These are phyloP conservation scores for Scutellaria barbata DNA, from an alignment of 257 asterid genomes.

Conservation along the genomic window DNA sequence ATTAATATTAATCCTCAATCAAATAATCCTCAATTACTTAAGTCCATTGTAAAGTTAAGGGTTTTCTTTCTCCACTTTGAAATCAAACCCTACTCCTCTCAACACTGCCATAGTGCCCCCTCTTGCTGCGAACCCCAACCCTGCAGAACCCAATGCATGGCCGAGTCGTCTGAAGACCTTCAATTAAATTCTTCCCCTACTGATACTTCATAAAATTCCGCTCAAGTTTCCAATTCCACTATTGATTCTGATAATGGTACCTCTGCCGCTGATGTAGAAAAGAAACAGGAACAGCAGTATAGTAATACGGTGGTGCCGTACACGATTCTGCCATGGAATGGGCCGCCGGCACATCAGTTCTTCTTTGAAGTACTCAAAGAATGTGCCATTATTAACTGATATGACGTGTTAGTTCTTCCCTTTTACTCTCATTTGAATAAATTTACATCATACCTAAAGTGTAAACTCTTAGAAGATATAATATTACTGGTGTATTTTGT, in stretches of 20 bases:
- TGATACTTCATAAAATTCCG: constrained; percentile 28
- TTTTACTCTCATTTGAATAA: neutral
- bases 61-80: too few relatives aligned
- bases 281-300: constrained; percentile 42
- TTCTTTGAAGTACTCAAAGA: constrained; percentile 82
- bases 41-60: too few relatives aligned
- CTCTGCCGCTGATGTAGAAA: constrained; percentile 37
- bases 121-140: constrained; percentile 44
- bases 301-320: constrained; percentile 62
- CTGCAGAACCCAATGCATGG: constrained; percentile 35
- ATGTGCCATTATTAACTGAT: constrained; percentile 72
- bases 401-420: constrained; percentile 59
- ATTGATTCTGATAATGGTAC: constrained; percentile 25
- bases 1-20: too few relatives aligned
- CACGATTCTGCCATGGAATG: constrained; percentile 82
- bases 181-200: constrained; percentile 36
- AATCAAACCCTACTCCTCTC: too few relatives aligned
- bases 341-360: constrained; percentile 66
- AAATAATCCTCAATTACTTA: too few relatives aligned
- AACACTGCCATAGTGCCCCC: constrained; percentile 63
- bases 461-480: neutral
- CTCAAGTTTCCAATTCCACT: constrained; percentile 31
- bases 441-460: neutral
- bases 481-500: neutral
- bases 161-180: constrained; percentile 36